phyloP scores from a whole-genome alignment of 2,329 filamentous ascomycete species.

The Alternaria ethzedia region DNA sequence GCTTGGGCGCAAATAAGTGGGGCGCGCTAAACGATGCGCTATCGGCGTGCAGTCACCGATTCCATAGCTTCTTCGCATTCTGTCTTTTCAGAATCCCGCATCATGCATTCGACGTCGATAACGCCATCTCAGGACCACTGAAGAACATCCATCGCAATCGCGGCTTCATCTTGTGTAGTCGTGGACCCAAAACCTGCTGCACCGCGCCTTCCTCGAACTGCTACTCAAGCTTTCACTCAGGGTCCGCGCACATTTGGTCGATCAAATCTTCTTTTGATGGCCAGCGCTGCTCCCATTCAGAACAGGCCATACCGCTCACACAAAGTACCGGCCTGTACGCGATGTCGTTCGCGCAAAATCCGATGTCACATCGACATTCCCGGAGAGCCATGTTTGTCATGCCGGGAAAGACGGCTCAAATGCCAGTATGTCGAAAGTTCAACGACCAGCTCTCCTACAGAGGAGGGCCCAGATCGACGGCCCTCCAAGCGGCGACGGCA shows the following conservation, averaged over 20 bases:
- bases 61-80: slow-evolving; percentile 7
- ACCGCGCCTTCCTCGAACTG: not conserved
- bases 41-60: slow-evolving; percentile 9
- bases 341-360: slow-evolving; percentile 51
- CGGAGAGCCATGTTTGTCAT: slow-evolving; percentile 49
- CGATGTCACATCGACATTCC: slow-evolving; percentile 51
- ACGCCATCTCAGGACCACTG: not conserved
- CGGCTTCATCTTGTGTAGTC: not conserved
- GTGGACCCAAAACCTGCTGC: not conserved
- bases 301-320: slow-evolving; percentile 52
- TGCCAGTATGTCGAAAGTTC: slow-evolving; percentile 46
- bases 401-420: slow-evolving; percentile 45
- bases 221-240: not conserved
- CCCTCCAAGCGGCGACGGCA: slow-evolving; percentile 37
- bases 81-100: not conserved
- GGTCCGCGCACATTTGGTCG: not conserved
- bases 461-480: slow-evolving; percentile 29
- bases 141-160: not conserved
- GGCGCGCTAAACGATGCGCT: not conserved
- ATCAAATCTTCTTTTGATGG: slow-evolving; percentile 28
- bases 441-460: slow-evolving; percentile 27
- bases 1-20: slow-evolving; percentile 4
- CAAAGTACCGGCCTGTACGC: slow-evolving; percentile 51
- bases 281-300: slow-evolving; percentile 40
- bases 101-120: not conserved